Base-by-base conservation (phyloP, 192 early-diverging fungal species). In the Endogone sp. region DNA sequence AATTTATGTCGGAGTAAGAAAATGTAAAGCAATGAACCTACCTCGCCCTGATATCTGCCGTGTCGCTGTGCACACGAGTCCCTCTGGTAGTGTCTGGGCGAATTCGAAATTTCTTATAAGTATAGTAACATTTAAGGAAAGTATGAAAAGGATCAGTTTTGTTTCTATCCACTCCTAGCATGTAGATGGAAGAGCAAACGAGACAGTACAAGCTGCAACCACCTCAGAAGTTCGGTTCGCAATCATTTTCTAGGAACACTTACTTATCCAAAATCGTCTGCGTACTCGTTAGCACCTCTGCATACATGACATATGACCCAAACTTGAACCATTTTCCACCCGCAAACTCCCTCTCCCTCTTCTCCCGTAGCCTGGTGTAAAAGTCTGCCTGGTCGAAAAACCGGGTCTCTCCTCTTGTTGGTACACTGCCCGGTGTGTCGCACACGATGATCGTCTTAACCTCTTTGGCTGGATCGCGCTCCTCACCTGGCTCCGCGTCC, bases 201-300 rank as follows among this genome's bases (percentile, higher is more conserved):
- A n/a, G n/a, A n/a, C n/a, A n/a, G n/a, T n/a, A n/a, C n/a, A n/a
- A n/a, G n/a, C n/a, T n/a, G n/a, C n/a, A n/a, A n/a, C n/a, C n/a
- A n/a, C n/a, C n/a, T n/a, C n/a, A n/a, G n/a, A n/a, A n/a, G n/a
- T n/a, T n/a, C n/a, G n/a, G n/a, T n/a, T n/a, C n/a, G n/a, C n/a
- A n/a, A n/a, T n/a, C n/a, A n/a, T n/a, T n/a, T n/a, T n/a, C n/a
- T n/a, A n/a, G n/a, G n/a, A n/a, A n/a, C n/a, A 60, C 67, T 78
- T 83, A 90, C 84, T 90, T 94, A 70, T 98, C 97, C 29, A 99
- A 73, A 30, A 97, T 82, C 9, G 96, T 97, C 77, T 99, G 97
- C 1, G 97, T 99, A 16, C 94, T 95, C 8, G 82, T 82, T 2
- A 93, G 82, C 0, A 91, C 88, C 60, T 92, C 81, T 1, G 88